These are phyloP conservation scores for Botrytis medusae DNA, from an alignment of 2,329 filamentous ascomycete genomes.

Conservation along the genomic window DNA sequence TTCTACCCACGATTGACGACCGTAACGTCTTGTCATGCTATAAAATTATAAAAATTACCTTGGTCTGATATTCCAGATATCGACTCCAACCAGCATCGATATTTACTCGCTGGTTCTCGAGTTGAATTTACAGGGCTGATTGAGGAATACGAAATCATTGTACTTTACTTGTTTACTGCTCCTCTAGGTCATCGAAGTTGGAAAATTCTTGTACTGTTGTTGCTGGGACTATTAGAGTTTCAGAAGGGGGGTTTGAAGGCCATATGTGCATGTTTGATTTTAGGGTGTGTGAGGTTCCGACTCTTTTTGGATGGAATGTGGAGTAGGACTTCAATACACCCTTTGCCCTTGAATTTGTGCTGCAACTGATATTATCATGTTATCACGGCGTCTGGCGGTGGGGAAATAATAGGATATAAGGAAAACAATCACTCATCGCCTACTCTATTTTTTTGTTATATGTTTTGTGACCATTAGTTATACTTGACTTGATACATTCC, in stretches of 20 bases:
- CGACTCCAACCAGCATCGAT: conserved; percentile 3
- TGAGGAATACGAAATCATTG: conserved; percentile 18
- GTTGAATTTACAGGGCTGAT: conserved; percentile 13
- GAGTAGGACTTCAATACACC: conserved; percentile 16
- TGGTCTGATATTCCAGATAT: conserved; percentile 11
- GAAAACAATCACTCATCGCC: conserved; percentile 15
- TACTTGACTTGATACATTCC: not conserved
- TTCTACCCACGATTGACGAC: conserved; percentile 20
- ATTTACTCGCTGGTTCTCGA: conserved; percentile 19
- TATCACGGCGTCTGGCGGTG: conserved; percentile 18
- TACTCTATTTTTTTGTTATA: not conserved
- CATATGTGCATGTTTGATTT: conserved; percentile 21
- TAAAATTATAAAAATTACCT: conserved; percentile 20
- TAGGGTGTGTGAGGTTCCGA: conserved; percentile 7
- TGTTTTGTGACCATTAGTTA: not conserved
- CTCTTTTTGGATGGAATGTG: conserved; percentile 7
- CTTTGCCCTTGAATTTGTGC: conserved; percentile 19
- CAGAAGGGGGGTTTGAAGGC: conserved; percentile 1
- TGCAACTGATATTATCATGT: conserved; percentile 22
- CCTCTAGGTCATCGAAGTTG: conserved; percentile 4
- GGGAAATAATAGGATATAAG: conserved; percentile 22
- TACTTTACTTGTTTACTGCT: conserved; percentile 22
- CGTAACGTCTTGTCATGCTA: conserved; percentile 22
- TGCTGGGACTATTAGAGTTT: not conserved
- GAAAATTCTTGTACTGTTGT: conserved; percentile 22